A percentile compares a stretch with the other conserved stretches of the same genome.
phyloP scores from a whole-genome alignment of 805 yeast species.

The Saccharomyces jurei region DNA sequence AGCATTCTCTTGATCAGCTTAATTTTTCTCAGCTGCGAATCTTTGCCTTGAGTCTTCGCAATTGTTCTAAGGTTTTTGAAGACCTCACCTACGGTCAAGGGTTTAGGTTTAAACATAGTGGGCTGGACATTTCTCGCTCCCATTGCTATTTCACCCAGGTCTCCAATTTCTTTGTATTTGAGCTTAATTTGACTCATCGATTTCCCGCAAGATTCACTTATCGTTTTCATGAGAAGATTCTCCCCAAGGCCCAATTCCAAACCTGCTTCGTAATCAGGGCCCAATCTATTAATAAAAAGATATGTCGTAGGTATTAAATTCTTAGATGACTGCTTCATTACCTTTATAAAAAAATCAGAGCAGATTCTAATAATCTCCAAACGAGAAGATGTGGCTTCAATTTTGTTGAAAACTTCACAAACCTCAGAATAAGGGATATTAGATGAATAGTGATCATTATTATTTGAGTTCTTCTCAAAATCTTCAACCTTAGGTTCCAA shows the following conservation, averaged over 20 bases:
- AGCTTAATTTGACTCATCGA: constrained; percentile 58
- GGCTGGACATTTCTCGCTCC: constrained; percentile 78
- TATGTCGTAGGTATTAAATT: constrained; percentile 67
- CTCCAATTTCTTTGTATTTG: constrained; percentile 77
- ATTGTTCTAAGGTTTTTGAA: constrained; percentile 68
- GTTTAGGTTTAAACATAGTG: constrained; percentile 86
- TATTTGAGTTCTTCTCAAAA: background rate
- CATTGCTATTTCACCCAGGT: constrained; percentile 82
- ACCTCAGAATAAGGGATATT: constrained; percentile 32
- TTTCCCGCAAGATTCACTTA: constrained; percentile 85
- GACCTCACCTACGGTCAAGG: constrained; percentile 65
- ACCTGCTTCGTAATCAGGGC: constrained; percentile 89
- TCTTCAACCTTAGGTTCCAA: background rate
- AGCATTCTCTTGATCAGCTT: constrained; percentile 73
- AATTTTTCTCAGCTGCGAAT: constrained; percentile 73
- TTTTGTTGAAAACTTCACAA: constrained; percentile 60
- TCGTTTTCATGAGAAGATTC: constrained; percentile 75
- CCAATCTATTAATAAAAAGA: constrained; percentile 76
- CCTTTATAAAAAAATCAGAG: constrained; percentile 60
- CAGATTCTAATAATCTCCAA: constrained; percentile 72
- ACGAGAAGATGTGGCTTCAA: constrained; percentile 77
- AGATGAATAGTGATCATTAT: constrained; percentile 5
- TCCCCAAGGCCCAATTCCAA: constrained; percentile 92
- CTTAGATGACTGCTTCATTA: constrained; percentile 46
- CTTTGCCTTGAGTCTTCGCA: constrained; percentile 70